Conservation (phyloP, 2,329 filamentous ascomycete species). For the Penicillium italicum region DNA sequence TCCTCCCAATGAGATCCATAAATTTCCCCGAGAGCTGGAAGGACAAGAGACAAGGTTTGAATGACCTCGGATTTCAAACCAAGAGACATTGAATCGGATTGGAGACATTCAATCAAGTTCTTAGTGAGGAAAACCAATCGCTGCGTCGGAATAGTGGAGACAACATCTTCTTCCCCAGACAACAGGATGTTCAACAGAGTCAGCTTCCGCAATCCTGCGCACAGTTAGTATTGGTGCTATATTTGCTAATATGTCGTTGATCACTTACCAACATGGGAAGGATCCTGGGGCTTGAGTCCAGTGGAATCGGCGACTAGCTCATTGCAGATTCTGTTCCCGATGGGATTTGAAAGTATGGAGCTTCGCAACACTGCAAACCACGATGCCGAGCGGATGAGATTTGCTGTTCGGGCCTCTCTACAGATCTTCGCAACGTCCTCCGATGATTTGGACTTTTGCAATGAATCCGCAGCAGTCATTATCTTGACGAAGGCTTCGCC, state of each 20-base stretch:
- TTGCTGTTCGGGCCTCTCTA: constrained; percentile 36
- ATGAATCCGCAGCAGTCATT: constrained; percentile 32
- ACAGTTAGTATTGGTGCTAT: constrained; percentile 11
- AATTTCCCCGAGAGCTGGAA: constrained; percentile 73
- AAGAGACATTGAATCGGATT: constrained; percentile 52
- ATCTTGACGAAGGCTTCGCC: constrained; percentile 43
- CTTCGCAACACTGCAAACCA: constrained; percentile 50
- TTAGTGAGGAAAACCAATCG: constrained; percentile 79
- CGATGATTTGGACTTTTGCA: constrained; percentile 25
- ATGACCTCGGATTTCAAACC: constrained; percentile 39
- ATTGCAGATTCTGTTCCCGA: constrained; percentile 54
- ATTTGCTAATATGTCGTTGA: not conserved
- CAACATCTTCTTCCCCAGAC: constrained; percentile 46
- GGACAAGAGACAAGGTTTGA: constrained; percentile 51
- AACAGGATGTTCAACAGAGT: constrained; percentile 55
- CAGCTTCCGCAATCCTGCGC: constrained; percentile 47
- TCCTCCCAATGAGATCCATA: constrained; percentile 86
- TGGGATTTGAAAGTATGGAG: constrained; percentile 46
- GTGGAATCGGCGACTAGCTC: constrained; percentile 60
- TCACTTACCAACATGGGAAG: constrained; percentile 42
- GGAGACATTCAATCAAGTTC: constrained; percentile 69
- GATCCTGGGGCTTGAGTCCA: constrained; percentile 47
- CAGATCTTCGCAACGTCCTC: constrained; percentile 36
- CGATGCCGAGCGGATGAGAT: constrained; percentile 47
- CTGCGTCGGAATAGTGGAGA: constrained; percentile 52